These are phyloP conservation scores for Raffaelea deltoideospora DNA, from an alignment of 2,329 filamentous ascomycete genomes.

Conservation along the genomic window DNA sequence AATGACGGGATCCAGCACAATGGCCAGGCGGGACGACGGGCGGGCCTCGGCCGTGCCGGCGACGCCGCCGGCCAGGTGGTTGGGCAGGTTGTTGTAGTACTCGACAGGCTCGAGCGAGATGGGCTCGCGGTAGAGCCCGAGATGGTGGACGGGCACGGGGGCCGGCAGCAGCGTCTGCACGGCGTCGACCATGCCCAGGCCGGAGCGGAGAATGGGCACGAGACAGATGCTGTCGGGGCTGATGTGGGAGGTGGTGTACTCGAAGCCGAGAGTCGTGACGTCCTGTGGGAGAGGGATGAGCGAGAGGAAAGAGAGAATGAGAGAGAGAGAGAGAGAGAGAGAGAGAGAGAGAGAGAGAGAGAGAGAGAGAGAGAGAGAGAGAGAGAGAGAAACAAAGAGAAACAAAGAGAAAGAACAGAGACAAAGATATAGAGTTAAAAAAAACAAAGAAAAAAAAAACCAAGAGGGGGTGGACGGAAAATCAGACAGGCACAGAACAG, in stretches of 20 bases:
- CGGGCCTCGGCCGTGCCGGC: constrained; percentile 22
- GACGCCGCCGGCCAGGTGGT: too few relatives aligned
- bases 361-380: too few relatives aligned
- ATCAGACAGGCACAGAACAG: too few relatives aligned
- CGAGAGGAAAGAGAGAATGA: not conserved
- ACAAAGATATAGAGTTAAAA: too few relatives aligned
- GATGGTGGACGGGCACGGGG: constrained; percentile 75
- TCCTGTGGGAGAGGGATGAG: constrained; percentile 32
- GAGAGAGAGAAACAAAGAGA: too few relatives aligned
- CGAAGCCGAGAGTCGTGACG: constrained; percentile 61
- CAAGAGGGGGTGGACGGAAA: too few relatives aligned
- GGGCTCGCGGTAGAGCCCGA: constrained; percentile 87
- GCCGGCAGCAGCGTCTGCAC: constrained; percentile 68
- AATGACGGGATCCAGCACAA: constrained; percentile 83
- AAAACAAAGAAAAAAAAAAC: too few relatives aligned
- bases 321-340: not conserved
- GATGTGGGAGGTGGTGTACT: constrained; percentile 52
- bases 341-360: too few relatives aligned
- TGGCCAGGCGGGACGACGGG: constrained; percentile 43
- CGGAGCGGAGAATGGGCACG: constrained; percentile 84
- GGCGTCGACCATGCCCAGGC: constrained; percentile 80
- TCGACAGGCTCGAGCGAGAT: constrained; percentile 78
- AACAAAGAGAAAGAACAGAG: too few relatives aligned
- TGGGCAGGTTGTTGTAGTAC: constrained; percentile 95
- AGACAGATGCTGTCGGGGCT: constrained; percentile 57